Base-by-base conservation (phyloP, 192 early-diverging fungal genomes). In the Coemansia sp. region DNA sequence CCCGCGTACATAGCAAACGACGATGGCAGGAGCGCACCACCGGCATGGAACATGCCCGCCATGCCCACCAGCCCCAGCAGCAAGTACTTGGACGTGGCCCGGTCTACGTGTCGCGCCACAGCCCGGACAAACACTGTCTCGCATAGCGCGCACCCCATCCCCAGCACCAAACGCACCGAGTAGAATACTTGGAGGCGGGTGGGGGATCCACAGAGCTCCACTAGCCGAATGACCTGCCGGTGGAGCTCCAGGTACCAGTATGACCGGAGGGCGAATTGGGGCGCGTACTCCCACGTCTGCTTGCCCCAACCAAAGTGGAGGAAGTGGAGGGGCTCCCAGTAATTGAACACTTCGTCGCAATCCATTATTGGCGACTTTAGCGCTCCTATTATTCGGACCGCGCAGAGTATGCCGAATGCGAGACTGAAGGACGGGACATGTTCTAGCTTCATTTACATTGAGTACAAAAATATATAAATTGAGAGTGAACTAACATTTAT, bases 281-380 rank as follows among this genome's bases (percentile, higher is more conserved):
- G 92, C 3, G 92, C 89, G 70, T 97, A 97, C 71, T 99, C 97
- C 97, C 97, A 99, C 10, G 97, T 97, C 75, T 97, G 92, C 52
- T 93, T 84, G 59, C 95, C 97, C 64, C 70, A 73, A 0, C 94
- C 92, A 66, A 92, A 87, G 33, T 90, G 86, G 25, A 96, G 71
- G 63, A 93, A 94, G 69, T 99, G 95, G 26, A 89, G 83, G 11
- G 95, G 91, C 72, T 99, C 97, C 94, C 93, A 97, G 81, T 94
- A 99, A 83, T 97, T 99, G 83, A 90, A 97, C 16, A 94, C 89
- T 65, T 94, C 82, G 64, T 83, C 82, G 65, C 82, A 83, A 65
- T 83, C 82, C 63, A 73, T 72, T 18, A 78, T 63, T 21, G 82
- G 82, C 20, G 76, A 34, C 20, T 33, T 63, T 12, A 79, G 50